Evolutionary conservation across 2,329 filamentous ascomycete genomes (phyloP).

Genomic region (Clonostachys solani): DNA sequence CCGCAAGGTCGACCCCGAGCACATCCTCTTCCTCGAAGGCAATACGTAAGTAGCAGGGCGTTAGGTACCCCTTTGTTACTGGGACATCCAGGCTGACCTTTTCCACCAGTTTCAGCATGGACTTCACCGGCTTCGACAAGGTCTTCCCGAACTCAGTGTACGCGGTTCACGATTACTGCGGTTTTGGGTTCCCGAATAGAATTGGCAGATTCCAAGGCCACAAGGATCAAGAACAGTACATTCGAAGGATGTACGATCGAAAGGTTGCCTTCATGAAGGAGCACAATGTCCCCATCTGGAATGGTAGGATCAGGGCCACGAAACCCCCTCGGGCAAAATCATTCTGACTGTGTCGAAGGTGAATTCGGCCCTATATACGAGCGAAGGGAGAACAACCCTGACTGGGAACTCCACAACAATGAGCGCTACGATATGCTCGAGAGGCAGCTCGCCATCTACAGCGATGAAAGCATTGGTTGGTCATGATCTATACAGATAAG

Average conservation of each 20-base stretch:
- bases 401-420: conserved; percentile 19
- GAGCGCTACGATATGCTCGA: conserved; percentile 32
- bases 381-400: conserved; percentile 21
- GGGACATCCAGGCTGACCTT: conserved; percentile 21
- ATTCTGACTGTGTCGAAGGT: conserved; percentile 8
- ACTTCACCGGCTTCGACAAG: conserved; percentile 20
- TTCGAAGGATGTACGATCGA: conserved; percentile 23
- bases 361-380: conserved; percentile 48
- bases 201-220: conserved; percentile 30
- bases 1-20: conserved; percentile 31
- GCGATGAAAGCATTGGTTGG: conserved; percentile 12
- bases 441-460: conserved; percentile 30
- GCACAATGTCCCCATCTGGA: conserved; percentile 35
- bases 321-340: too few species aligned
- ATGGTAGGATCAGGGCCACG: conserved; percentile 10
- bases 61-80: too few species aligned
- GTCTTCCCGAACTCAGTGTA: conserved; percentile 42
- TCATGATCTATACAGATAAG: accelerated
- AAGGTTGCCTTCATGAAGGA: conserved; percentile 37
- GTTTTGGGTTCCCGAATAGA: conserved; percentile 39
- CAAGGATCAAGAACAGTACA: conserved; percentile 26
- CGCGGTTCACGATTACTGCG: conserved; percentile 47
- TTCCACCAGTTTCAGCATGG: conserved; percentile 25
- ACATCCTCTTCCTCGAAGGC: conserved; percentile 43
- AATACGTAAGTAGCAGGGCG: conserved; percentile 39